phyloP scores from a whole-genome alignment of 78 protist genomes.

The Dictyostelium discoideum region DNA sequence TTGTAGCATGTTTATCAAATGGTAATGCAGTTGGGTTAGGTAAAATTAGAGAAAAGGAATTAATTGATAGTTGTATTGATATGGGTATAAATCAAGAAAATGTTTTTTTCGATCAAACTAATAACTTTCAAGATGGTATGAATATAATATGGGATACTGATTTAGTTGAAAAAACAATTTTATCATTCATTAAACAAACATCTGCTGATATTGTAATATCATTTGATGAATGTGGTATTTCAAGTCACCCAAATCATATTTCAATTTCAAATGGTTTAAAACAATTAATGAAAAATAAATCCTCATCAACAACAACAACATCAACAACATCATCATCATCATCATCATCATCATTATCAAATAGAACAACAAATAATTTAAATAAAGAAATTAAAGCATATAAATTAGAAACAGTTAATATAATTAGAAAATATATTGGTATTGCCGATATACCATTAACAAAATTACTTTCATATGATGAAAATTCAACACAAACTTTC shows the following conservation, averaged over 20 bases:
- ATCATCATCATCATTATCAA: neutral
- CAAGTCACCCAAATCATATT: constrained; percentile 91
- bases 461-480: neutral
- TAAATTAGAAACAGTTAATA: constrained; percentile 47
- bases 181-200: neutral
- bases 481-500: neutral
- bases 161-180: neutral
- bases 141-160: neutral
- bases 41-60: constrained; percentile 64
- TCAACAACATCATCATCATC: neutral
- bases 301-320: neutral
- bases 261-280: neutral
- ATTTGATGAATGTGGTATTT: constrained; percentile 90
- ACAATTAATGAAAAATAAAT: neutral
- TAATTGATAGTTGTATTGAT: constrained; percentile 29
- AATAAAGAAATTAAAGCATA: neutral
- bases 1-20: constrained; percentile 74
- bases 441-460: constrained; percentile 35
- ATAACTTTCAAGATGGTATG: constrained; percentile 45
- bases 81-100: neutral
- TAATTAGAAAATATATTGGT: constrained; percentile 85
- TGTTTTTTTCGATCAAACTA: constrained; percentile 60
- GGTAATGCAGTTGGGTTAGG: constrained; percentile 85
- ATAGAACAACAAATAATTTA: neutral
- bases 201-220: constrained; percentile 48